These are phyloP conservation scores for Fusarium nygamai DNA, from an alignment of 2,329 filamentous ascomycete species.

Conservation along the genomic window DNA sequence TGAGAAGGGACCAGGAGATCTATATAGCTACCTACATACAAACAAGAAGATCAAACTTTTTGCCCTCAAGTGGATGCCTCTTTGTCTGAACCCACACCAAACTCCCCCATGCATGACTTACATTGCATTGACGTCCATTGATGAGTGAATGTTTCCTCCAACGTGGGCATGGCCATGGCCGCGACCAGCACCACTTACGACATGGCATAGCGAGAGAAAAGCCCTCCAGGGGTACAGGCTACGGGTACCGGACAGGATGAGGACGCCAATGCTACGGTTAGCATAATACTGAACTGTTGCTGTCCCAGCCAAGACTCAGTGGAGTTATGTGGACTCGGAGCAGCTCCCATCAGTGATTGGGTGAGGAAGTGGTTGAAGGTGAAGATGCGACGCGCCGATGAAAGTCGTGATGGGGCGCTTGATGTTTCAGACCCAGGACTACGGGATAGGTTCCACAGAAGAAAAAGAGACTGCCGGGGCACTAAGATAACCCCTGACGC, in stretches of 20 bases:
- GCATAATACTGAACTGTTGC: neutral
- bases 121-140: conserved; percentile 31
- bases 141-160: conserved; percentile 21
- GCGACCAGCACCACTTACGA: conserved; percentile 25
- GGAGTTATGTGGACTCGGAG: conserved; percentile 28
- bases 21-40: conserved; percentile 31
- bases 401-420: conserved; percentile 39
- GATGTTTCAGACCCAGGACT: conserved; percentile 41
- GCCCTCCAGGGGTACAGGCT: conserved; percentile 19
- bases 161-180: conserved; percentile 21
- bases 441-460: conserved; percentile 2
- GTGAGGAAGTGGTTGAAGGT: conserved; percentile 20
- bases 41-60: conserved; percentile 17
- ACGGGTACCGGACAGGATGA: neutral
- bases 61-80: conserved; percentile 24
- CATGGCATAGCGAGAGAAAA: conserved; percentile 14
- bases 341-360: conserved; percentile 34
- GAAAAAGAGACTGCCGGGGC: conserved; percentile 21
- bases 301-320: conserved; percentile 27
- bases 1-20: conserved; percentile 10
- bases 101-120: conserved; percentile 19
- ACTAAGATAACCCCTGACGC: conserved; percentile 26
- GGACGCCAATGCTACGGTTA: conserved; percentile 24
- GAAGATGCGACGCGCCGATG: conserved; percentile 41
- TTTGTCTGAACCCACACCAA: conserved; percentile 35